Evolutionary conservation across 495 filamentous ascomycete genomes (phyloP).

Genomic region (Amniculicola lignicola): DNA sequence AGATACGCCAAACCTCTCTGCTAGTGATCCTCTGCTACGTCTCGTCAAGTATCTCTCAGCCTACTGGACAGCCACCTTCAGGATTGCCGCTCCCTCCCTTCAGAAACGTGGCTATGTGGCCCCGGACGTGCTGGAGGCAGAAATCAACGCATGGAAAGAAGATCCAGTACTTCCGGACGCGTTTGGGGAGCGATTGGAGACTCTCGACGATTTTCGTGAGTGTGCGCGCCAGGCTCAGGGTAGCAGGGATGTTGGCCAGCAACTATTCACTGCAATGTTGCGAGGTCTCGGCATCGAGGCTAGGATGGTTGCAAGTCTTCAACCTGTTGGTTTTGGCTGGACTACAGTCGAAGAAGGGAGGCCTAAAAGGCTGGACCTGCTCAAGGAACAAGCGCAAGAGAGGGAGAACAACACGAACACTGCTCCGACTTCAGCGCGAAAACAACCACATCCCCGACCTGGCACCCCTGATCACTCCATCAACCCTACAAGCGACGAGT

Average conservation of each 20-base stretch:
- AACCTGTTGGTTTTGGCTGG: slow-evolving; percentile 88
- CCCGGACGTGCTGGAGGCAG: slow-evolving; percentile 61
- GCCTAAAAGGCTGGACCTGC: slow-evolving; percentile 38
- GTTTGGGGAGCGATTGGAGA: slow-evolving; percentile 71
- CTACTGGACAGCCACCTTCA: slow-evolving; percentile 87
- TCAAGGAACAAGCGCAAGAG: slow-evolving; percentile 3
- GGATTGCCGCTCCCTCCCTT: slow-evolving; percentile 71
- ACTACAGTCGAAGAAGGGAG: slow-evolving; percentile 73
- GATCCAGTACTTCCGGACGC: slow-evolving; percentile 56
- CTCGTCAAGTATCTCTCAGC: slow-evolving; percentile 70
- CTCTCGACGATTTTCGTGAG: slow-evolving; percentile 63
- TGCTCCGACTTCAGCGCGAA: background rate
- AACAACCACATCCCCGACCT: background rate
- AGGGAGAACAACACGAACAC: background rate
- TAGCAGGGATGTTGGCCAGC: slow-evolving; percentile 81
- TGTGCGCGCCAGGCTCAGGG: slow-evolving; percentile 70
- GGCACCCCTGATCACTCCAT: slow-evolving; percentile 33
- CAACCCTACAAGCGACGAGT: slow-evolving; percentile 35
- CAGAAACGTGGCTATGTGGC: slow-evolving; percentile 86
- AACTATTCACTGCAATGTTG: slow-evolving; percentile 88
- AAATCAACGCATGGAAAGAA: slow-evolving; percentile 62
- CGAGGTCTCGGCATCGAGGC: slow-evolving; percentile 77
- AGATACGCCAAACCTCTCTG: slow-evolving; percentile 68
- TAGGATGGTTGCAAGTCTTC: slow-evolving; percentile 76
- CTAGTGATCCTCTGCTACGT: slow-evolving; percentile 77